Evolutionary conservation across 345 rosid genomes (phyloP).

Genomic region (Boechera stricta): DNA sequence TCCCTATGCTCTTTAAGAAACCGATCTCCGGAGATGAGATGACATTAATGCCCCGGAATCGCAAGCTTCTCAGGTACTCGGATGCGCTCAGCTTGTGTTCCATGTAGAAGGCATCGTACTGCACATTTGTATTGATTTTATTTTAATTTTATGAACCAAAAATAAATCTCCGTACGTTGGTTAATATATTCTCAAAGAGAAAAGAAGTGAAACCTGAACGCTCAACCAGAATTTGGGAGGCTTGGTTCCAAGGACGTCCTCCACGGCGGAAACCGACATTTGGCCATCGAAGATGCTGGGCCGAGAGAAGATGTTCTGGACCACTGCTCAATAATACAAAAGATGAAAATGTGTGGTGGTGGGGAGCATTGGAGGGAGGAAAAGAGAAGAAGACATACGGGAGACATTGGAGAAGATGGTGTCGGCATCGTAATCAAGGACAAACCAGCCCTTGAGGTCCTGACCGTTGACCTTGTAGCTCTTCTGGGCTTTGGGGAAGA

Average conservation of each 20-base stretch:
- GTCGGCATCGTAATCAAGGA: slow-evolving; percentile 52
- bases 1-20: slow-evolving; percentile 64
- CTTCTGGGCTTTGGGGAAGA: slow-evolving; percentile 50
- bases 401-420: slow-evolving; percentile 53
- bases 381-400: slow-evolving; percentile 45
- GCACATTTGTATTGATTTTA: slow-evolving; percentile 49
- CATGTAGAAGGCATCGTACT: slow-evolving; percentile 69
- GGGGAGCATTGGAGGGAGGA: background rate
- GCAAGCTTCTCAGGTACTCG: slow-evolving; percentile 42
- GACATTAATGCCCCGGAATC: slow-evolving; percentile 38
- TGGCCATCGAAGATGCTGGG: slow-evolving; percentile 56
- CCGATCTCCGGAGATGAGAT: slow-evolving; percentile 84
- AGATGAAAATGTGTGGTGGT: slow-evolving; percentile 21
- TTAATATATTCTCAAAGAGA: slow-evolving; percentile 16
- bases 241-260: slow-evolving; percentile 51
- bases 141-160: slow-evolving; percentile 38
- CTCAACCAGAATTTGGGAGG: slow-evolving; percentile 70
- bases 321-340: slow-evolving; percentile 49
- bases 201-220: slow-evolving; percentile 60
- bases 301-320: slow-evolving; percentile 61
- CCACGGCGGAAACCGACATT: slow-evolving; percentile 52
- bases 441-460: slow-evolving; percentile 67
- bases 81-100: slow-evolving; percentile 63
- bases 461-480: slow-evolving; percentile 64
- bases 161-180: slow-evolving; percentile 26